These are phyloP conservation scores for Bruguiera hainesii DNA, from an alignment of 441 rosid species.

Conservation along the genomic window DNA sequence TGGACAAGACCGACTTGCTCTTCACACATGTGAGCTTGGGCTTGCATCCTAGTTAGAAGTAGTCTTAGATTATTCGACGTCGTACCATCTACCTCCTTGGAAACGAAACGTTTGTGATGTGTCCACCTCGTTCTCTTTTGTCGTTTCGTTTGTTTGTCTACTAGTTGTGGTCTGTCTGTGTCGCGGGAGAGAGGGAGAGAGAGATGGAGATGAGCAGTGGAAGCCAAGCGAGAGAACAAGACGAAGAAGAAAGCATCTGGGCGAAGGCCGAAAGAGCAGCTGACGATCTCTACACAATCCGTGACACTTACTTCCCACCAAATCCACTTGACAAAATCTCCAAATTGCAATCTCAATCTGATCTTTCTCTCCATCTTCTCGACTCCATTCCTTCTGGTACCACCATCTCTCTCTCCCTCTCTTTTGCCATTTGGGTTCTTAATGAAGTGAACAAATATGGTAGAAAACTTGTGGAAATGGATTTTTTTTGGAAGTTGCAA, in stretches of 20 bases:
- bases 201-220: slow-evolving; percentile 4
- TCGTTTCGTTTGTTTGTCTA: too few relatives aligned
- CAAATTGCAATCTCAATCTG: slow-evolving; percentile 44
- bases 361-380: slow-evolving; percentile 50
- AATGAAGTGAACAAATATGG: not conserved
- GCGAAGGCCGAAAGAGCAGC: slow-evolving; percentile 36
- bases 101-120: too few relatives aligned
- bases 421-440: not conserved
- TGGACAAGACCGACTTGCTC: too few relatives aligned
- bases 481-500: not conserved
- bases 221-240: slow-evolving; percentile 20
- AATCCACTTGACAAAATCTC: slow-evolving; percentile 49
- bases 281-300: slow-evolving; percentile 42
- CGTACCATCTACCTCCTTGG: too few relatives aligned
- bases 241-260: slow-evolving; percentile 37
- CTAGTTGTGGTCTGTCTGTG: not conserved
- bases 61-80: too few relatives aligned
- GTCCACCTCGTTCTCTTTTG: too few relatives aligned
- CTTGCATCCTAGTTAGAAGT: too few relatives aligned
- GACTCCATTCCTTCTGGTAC: slow-evolving; percentile 64
- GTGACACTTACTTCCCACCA: slow-evolving; percentile 57
- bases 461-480: too few relatives aligned
- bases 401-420: not conserved
- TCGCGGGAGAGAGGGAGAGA: not conserved
- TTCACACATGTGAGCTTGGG: too few relatives aligned